These are phyloP conservation scores for Phlegmacium glaucopus DNA, from an alignment of 768 basidiomycete genomes.

Conservation along the genomic window DNA sequence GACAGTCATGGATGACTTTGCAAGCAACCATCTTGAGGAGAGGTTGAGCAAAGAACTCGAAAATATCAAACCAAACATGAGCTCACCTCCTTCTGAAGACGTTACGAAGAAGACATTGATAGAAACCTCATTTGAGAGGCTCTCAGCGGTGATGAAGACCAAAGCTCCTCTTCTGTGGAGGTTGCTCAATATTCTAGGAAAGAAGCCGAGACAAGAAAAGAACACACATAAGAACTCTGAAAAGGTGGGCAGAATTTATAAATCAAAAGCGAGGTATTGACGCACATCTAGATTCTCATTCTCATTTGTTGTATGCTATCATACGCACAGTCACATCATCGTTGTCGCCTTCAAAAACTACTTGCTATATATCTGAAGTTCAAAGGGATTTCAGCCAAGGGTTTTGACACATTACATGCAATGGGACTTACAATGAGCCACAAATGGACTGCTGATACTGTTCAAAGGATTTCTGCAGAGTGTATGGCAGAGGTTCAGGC, in stretches of 20 bases:
- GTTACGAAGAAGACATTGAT: neutral
- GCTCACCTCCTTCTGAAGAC: constrained; percentile 2
- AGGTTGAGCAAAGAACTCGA: constrained; percentile 14
- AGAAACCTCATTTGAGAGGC: constrained; percentile 1
- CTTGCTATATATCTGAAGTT: constrained; percentile 34
- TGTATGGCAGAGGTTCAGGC: constrained; percentile 21
- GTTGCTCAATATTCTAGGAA: neutral
- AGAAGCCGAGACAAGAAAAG: neutral
- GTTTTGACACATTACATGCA: constrained; percentile 33
- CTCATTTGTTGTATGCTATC: constrained; percentile 23
- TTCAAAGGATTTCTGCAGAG: constrained; percentile 21
- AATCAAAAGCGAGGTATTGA: neutral
- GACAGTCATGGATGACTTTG: constrained; percentile 20
- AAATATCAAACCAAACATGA: neutral
- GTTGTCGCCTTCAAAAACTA: constrained; percentile 25
- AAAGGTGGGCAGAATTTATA: constrained; percentile 13
- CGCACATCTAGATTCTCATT: constrained; percentile 18
- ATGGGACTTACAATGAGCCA: constrained; percentile 38
- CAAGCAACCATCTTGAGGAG: constrained; percentile 10
- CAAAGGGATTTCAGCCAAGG: constrained; percentile 33
- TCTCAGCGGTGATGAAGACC: neutral
- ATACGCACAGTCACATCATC: constrained; percentile 25
- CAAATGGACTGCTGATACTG: constrained; percentile 28
- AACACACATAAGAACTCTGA: constrained; percentile 13
- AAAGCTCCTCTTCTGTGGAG: constrained; percentile 3